Evolutionary conservation across 108 stramenopile genomes (phyloP), one percentile per base, ranked within the genome.

Genomic region (Cyclostephanos tholiformis): DNA sequence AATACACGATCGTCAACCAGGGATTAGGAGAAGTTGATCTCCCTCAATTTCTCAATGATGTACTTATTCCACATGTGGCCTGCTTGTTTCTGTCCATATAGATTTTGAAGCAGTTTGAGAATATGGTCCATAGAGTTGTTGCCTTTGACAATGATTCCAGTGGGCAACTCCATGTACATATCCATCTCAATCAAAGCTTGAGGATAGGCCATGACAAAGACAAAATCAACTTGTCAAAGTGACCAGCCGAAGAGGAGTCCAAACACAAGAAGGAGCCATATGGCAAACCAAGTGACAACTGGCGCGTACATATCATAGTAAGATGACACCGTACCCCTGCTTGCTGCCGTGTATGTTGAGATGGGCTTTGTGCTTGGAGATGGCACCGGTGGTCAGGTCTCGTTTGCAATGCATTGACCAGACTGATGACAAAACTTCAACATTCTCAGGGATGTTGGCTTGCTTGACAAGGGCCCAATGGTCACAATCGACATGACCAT

Each of bases 121-220:
- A 86, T 74, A 39, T 84, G 77, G n/a, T 69, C 67, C 48, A 51
- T 66, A 43, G 80, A 51, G 4, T 17, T 10, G 4, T 36, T 36
- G 4, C 36, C 36, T 36, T 36, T 46, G 10, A 62, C 46, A 27
- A 67, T 55, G n/a, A 85, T 77, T 0, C 88, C 88, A 32, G 39
- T 49, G 1, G 84, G 85, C 0, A 86, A 30, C 22, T 85, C 60
- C 85, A 86, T 86, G 69, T 76, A 88, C 16, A 82, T 11, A 6
- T 66, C 66, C 7, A 41, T 23, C 38, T 86, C 71, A n/a, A 74
- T 74, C 2, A 67, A 65, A 16, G 85, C 88, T 73, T 86, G 85
- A 0, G 85, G 52, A n/a, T n/a, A n/a, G n/a, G n/a, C n/a, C 46
- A 48, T 85, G 1, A 85, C 84, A 23, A 72, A 43, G 8, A 85